Conservation (phyloP, 495 filamentous ascomycete species). For the Neurospora cerealis region DNA sequence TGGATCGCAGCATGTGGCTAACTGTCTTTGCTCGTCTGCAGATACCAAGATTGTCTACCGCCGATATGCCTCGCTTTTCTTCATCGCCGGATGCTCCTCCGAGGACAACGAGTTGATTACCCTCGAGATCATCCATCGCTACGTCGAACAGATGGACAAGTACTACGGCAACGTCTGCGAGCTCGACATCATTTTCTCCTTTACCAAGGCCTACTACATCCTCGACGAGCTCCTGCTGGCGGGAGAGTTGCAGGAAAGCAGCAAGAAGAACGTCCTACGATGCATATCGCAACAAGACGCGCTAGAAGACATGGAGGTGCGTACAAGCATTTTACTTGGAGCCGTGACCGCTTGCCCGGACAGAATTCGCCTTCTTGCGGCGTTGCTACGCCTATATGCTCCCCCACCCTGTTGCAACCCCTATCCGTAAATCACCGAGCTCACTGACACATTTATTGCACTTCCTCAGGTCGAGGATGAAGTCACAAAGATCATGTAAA, state of each 20-base stretch:
- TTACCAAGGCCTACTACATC: conserved; percentile 86
- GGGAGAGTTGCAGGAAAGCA: conserved; percentile 96
- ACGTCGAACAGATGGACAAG: conserved; percentile 99
- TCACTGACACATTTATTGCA: conserved; percentile 46
- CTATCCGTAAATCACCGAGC: conserved; percentile 8
- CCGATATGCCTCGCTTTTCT: conserved; percentile 97
- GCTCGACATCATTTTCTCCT: conserved; percentile 97
- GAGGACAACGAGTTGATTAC: conserved; percentile 97
- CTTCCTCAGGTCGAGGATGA: conserved; percentile 82
- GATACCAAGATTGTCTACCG: conserved; percentile 98
- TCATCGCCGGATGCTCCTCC: conserved; percentile 92
- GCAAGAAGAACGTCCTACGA: conserved; percentile 94
- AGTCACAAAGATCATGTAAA: conserved; percentile 91
- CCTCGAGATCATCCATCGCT: conserved; percentile 95
- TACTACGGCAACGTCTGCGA: conserved; percentile 99
- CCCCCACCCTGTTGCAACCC: neutral
- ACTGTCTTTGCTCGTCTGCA: conserved; percentile 26
- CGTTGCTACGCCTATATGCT: neutral
- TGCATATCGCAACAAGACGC: conserved; percentile 94
- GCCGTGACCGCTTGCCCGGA: neutral
- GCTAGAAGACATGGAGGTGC: conserved; percentile 94
- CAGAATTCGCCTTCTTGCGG: conserved; percentile 1
- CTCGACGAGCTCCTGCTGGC: conserved; percentile 94
- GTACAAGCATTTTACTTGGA: conserved; percentile 24
- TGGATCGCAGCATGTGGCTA: neutral